These are phyloP conservation scores for Ophiosphaerella korrae DNA, from an alignment of 2,329 filamentous ascomycete species.

Conservation along the genomic window DNA sequence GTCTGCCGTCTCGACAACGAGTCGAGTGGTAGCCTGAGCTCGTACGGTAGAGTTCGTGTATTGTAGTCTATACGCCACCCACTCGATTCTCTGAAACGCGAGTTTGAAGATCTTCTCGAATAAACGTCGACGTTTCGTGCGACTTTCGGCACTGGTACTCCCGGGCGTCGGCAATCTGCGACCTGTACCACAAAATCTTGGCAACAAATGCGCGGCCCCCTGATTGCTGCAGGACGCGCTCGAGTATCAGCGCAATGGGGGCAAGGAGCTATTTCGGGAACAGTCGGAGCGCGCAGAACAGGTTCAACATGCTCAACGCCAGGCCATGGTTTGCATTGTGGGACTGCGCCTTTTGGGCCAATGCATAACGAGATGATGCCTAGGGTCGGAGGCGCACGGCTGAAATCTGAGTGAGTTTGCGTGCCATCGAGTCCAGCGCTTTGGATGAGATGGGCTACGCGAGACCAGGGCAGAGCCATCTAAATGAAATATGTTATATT, in stretches of 20 bases:
- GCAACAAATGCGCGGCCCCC: conserved; percentile 1
- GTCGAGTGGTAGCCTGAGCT: neutral
- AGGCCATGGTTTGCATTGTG: conserved; percentile 20
- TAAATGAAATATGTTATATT: neutral
- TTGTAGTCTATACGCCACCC: conserved; percentile 12
- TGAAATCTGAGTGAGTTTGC: neutral
- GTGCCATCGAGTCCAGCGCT: neutral
- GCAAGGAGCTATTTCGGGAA: conserved; percentile 11
- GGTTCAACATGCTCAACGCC: conserved; percentile 9
- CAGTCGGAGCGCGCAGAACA: neutral
- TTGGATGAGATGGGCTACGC: neutral
- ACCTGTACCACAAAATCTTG: conserved; percentile 12
- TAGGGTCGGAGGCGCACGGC: conserved; percentile 18
- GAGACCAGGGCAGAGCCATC: neutral
- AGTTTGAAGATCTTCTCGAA: conserved; percentile 27
- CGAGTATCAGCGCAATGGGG: conserved; percentile 1
- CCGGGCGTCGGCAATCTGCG: conserved; percentile 15
- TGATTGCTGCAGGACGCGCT: neutral
- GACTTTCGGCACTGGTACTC: conserved; percentile 16
- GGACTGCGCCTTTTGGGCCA: conserved; percentile 11
- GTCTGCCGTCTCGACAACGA: neutral
- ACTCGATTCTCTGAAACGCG: conserved; percentile 18
- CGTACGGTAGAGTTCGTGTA: neutral
- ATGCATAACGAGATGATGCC: conserved; percentile 18
- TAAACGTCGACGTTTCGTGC: conserved; percentile 28